These are phyloP conservation scores for Verticillium dahliae DNA, from an alignment of 2,329 filamentous ascomycete species.

Conservation along the genomic window DNA sequence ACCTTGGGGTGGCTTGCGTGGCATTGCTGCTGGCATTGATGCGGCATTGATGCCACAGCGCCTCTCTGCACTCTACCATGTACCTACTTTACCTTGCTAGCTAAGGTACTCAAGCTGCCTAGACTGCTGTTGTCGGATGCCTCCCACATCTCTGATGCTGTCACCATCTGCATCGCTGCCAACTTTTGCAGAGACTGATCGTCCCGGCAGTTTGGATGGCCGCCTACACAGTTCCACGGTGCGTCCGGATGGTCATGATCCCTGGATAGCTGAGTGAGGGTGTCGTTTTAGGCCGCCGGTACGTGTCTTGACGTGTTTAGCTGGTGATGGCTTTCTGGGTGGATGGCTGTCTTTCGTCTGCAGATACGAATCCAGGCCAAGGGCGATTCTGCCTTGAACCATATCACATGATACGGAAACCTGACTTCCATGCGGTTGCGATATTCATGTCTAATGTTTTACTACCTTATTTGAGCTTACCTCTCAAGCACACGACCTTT, in stretches of 20 bases:
- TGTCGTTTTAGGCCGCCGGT: background rate
- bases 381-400: background rate
- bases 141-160: background rate
- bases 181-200: background rate
- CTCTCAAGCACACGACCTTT: too few relatives aligned
- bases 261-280: background rate
- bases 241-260: background rate
- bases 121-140: background rate
- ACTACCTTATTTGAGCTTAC: too few relatives aligned
- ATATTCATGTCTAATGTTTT: too few relatives aligned
- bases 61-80: background rate
- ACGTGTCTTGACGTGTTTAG: background rate
- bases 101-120: too few relatives aligned
- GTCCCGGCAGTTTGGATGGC: background rate
- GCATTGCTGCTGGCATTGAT: background rate
- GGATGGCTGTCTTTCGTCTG: background rate
- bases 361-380: background rate
- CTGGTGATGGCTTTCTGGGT: background rate
- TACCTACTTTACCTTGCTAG: background rate
- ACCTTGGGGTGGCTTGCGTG: background rate
- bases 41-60: background rate
- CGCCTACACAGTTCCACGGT: background rate
- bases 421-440: too few relatives aligned
- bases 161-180: background rate
- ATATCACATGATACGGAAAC: too few relatives aligned